Evolutionary conservation across 257 asterid species (phyloP).

Genomic region (Perilla frutescens): DNA sequence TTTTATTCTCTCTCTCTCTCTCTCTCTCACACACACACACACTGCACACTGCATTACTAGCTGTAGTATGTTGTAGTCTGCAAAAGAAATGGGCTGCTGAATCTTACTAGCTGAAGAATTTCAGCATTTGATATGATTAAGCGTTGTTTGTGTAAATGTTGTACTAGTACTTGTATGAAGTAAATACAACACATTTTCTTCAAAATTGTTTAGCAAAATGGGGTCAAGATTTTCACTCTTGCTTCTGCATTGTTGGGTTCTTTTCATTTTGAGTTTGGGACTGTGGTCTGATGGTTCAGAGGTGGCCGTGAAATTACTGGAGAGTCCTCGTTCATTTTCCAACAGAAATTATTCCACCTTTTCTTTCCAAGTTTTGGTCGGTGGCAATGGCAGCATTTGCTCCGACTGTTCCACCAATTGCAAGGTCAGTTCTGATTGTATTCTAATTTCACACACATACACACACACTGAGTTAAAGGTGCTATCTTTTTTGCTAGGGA

Average conservation of each 20-base stretch:
- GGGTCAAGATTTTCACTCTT: conserved; percentile 43
- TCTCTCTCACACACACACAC: conserved; percentile 23
- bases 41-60: conserved; percentile 20
- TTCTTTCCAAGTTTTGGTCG: conserved; percentile 55
- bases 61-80: neutral
- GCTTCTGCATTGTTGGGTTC: conserved; percentile 48
- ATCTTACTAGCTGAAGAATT: neutral
- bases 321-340: conserved; percentile 68
- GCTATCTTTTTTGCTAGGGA: conserved; percentile 6
- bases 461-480: conserved; percentile 21
- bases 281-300: conserved; percentile 42
- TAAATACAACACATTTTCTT: neutral
- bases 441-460: conserved; percentile 22
- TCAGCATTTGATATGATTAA: conserved; percentile 16
- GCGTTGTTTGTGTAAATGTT: conserved; percentile 22
- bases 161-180: neutral
- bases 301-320: conserved; percentile 59
- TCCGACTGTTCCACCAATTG: conserved; percentile 62
- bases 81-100: conserved; percentile 17
- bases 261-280: conserved; percentile 46
- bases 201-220: conserved; percentile 41
- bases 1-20: conserved; percentile 25
- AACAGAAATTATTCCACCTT: conserved; percentile 62
- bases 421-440: conserved; percentile 61
- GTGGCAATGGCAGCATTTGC: conserved; percentile 56